Conservation (phyloP, 1,139 yeast genomes). For the Hyphopichia pseudoburtonii region DNA sequence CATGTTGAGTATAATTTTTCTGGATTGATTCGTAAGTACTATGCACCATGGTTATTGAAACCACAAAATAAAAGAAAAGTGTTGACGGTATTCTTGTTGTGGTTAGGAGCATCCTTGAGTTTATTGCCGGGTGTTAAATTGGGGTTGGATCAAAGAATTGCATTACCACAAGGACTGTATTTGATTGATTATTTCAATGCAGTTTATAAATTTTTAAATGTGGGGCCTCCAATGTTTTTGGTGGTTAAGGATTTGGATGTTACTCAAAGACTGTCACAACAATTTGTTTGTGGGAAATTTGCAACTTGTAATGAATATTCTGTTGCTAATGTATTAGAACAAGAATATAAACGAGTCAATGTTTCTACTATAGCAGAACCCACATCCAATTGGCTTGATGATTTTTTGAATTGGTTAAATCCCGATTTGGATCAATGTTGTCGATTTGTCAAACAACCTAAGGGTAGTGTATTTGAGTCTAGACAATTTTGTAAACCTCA, state of each 20-base stretch:
- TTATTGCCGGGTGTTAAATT: slow-evolving; percentile 66
- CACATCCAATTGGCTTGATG: slow-evolving; percentile 90
- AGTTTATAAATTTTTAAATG: slow-evolving; percentile 67
- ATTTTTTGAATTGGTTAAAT: slow-evolving; percentile 80
- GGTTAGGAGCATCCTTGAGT: slow-evolving; percentile 69
- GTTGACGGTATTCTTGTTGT: slow-evolving; percentile 52
- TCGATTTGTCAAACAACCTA: slow-evolving; percentile 49
- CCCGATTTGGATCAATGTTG: slow-evolving; percentile 89
- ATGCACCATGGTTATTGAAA: slow-evolving; percentile 57
- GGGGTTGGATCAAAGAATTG: slow-evolving; percentile 88
- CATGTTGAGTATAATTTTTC: slow-evolving; percentile 28
- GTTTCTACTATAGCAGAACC: slow-evolving; percentile 76
- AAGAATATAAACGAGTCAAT: slow-evolving; percentile 70
- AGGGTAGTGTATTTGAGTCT: slow-evolving; percentile 11
- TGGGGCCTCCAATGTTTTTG: slow-evolving; percentile 91
- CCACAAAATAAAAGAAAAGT: slow-evolving; percentile 49
- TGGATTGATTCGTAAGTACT: slow-evolving; percentile 20
- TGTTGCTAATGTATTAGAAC: slow-evolving; percentile 79
- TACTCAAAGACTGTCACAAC: slow-evolving; percentile 62
- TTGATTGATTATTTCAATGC: slow-evolving; percentile 78
- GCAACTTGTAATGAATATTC: slow-evolving; percentile 80
- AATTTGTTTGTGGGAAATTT: slow-evolving; percentile 81
- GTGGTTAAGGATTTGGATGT: slow-evolving; percentile 68
- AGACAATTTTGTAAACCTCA: slow-evolving; percentile 62
- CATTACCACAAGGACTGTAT: slow-evolving; percentile 82